A percentile compares a stretch with the other conserved stretches of the same genome.
Evolutionary conservation across 345 rosid species (phyloP).

Genomic region (Trapa incisa): DNA sequence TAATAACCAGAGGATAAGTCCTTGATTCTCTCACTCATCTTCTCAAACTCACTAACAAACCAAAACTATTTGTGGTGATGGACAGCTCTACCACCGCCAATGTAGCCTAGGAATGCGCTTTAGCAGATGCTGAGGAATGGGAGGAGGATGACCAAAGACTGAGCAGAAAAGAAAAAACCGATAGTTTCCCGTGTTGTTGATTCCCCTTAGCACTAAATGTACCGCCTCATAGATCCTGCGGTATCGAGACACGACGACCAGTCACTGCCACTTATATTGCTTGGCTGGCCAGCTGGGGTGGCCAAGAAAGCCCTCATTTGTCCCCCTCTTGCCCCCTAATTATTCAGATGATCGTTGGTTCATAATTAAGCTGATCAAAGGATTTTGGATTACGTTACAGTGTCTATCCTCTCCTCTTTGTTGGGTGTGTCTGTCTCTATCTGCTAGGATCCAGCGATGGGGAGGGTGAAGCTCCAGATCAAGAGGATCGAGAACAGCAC

Average conservation of each 20-base stretch:
- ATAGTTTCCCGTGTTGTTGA: neutral
- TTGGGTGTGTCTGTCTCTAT: neutral
- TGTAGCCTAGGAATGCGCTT: neutral
- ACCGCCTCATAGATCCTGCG: neutral
- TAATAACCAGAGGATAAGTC: neutral
- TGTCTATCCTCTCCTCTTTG: neutral
- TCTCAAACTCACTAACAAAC: neutral
- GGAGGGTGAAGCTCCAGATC: conserved; percentile 8
- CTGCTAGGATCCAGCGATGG: neutral
- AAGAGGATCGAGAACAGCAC: conserved; percentile 6
- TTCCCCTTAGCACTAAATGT: neutral
- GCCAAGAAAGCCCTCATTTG: neutral
- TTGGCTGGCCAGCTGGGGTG: neutral
- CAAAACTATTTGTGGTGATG: neutral
- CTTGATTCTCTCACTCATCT: neutral
- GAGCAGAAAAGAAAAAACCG: neutral
- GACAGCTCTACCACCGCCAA: neutral
- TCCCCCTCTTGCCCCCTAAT: neutral
- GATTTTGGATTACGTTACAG: no score
- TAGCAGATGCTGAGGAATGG: neutral
- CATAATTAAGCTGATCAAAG: neutral
- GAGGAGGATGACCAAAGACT: neutral
- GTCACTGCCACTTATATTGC: neutral
- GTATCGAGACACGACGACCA: neutral
- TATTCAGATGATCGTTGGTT: neutral